Conservation (phyloP, 441 rosid genomes). For the Arabidopsis lyrata region DNA sequence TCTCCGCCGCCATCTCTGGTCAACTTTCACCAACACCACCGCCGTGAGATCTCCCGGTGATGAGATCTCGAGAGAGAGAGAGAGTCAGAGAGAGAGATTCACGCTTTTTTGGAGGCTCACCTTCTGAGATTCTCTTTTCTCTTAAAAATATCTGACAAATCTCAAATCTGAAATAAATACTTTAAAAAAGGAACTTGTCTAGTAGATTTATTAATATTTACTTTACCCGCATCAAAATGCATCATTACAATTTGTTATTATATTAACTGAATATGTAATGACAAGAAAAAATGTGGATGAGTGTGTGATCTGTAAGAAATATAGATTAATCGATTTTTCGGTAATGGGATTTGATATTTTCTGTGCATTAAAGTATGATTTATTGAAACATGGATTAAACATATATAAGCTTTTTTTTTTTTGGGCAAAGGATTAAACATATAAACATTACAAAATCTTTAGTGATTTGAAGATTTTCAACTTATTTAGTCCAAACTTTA, state of each 20-base stretch:
- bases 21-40: conserved; percentile 14
- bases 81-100: conserved; percentile 14
- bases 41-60: conserved; percentile 2
- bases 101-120: conserved; percentile 40
- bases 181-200: conserved; percentile 1
- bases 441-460: too few relatives aligned
- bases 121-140: conserved; percentile 23
- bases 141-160: conserved; percentile 23
- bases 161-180: not conserved
- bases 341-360: too few relatives aligned
- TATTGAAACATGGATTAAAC: too few relatives aligned
- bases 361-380: too few relatives aligned
- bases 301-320: not conserved
- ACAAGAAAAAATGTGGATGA: not conserved
- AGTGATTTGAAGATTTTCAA: too few relatives aligned
- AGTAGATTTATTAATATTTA: conserved; percentile 9
- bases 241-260: not conserved
- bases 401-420: too few relatives aligned
- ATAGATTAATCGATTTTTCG: not conserved
- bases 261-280: too few relatives aligned
- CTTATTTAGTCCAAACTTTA: not conserved
- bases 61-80: not conserved
- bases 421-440: too few relatives aligned
- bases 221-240: not conserved
- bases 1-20: conserved; percentile 42